Base-by-base conservation (phyloP, 2,329 filamentous ascomycete species). In the Ascosphaera pollenicola region DNA sequence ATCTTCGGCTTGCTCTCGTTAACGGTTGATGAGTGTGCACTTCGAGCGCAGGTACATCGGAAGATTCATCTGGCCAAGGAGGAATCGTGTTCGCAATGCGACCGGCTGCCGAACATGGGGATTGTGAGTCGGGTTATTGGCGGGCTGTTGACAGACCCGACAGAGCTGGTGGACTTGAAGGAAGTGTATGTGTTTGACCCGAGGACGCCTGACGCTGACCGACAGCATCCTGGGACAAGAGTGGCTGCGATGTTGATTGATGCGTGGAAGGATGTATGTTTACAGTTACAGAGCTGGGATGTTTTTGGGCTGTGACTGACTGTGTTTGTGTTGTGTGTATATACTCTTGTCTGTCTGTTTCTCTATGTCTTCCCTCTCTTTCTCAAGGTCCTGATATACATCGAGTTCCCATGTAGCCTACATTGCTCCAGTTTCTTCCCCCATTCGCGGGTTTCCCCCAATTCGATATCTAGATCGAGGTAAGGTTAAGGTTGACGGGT, bases 1-100 rank as follows among this genome's bases (percentile, higher is more conserved):
- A 51, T 60, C 1, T 58, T 61, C 41, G 58, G 57, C 5, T 44
- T 61, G 10, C 51, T 57, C 35, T 44, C 50, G 13, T 42, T 51
- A 8, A 44, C 59, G 19, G 41, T 54, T 8, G 48, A 54, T 38
- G 50, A 54, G 40, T 49, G 47, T 3, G 45, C 47, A 15, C 47
- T 47, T n/a, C 28, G 17, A n/a, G 28, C 19, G 16, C 24, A 32
- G 37, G 15, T 32, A 17, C 35, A 37, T 19, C 16, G 11, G 44
- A 49, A 35, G 17, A 42, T 42, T 16, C 39, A 43, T 8, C 30
- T 44, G 38, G 46, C 46, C 34, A 43, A 31, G 36, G 36, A 42
- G 17, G 42, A 44, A 40, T 46, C 46, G 39, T 41, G 43, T 28
- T 46, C 42, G 34, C 40, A 45, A 32, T 49, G 47, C 32, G 42